Evolutionary conservation across 2,329 filamentous ascomycete genomes (phyloP).

Genomic region (Teratosphaeria viscida): DNA sequence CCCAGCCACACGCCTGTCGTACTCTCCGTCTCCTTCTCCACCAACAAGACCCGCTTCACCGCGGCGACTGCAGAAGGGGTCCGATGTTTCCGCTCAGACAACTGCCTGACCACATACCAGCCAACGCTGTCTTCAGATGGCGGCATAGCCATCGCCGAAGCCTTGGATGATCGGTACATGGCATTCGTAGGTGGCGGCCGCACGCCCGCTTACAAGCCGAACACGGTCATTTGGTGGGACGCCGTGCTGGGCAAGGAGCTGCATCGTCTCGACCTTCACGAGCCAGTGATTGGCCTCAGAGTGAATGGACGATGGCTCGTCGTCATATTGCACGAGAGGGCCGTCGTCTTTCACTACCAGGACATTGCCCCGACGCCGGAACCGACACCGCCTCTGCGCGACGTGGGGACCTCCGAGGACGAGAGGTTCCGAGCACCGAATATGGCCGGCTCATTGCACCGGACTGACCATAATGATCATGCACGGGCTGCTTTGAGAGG

Average conservation of each 20-base stretch:
- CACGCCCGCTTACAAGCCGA: constrained; percentile 20
- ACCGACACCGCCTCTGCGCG: constrained; percentile 39
- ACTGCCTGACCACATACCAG: constrained; percentile 25
- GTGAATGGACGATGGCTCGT: constrained; percentile 67
- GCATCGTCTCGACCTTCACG: constrained; percentile 68
- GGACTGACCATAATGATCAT: constrained; percentile 74
- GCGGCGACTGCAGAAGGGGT: constrained; percentile 79
- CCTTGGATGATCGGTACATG: constrained; percentile 47
- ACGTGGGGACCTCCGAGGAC: constrained; percentile 2
- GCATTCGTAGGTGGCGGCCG: constrained; percentile 82
- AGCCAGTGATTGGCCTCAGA: constrained; percentile 68
- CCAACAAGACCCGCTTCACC: constrained; percentile 73
- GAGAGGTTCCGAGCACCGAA: constrained; percentile 15
- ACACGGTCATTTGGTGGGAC: constrained; percentile 60
- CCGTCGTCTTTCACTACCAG: constrained; percentile 23
- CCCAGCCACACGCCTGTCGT: constrained; percentile 62
- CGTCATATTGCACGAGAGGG: constrained; percentile 49
- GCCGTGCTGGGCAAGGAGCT: constrained; percentile 66
- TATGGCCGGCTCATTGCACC: constrained; percentile 50
- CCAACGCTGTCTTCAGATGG: constrained; percentile 10
- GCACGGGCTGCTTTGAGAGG: constrained; percentile 71
- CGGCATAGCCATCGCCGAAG: constrained; percentile 20
- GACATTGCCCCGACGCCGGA: constrained; percentile 19
- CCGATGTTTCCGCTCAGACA: constrained; percentile 38
- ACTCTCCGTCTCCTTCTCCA: constrained; percentile 77